These are phyloP conservation scores for Retiboletus flavoniger DNA, from an alignment of 1,284 basidiomycete species.

Conservation along the genomic window DNA sequence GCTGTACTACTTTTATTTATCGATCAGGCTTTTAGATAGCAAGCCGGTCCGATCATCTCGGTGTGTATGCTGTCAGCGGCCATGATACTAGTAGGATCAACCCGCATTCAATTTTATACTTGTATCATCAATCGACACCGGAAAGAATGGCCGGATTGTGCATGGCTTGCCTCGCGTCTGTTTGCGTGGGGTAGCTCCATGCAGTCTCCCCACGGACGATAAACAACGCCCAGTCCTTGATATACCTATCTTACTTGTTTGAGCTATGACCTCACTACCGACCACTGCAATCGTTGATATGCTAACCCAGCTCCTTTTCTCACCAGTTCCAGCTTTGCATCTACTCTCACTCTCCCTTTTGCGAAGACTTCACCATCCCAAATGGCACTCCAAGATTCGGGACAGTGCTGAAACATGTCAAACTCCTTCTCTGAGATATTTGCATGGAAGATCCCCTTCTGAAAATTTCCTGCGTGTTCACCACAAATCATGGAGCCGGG, in stretches of 20 bases:
- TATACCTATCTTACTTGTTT: not conserved
- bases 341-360: slow-evolving; percentile 29
- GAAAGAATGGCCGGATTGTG: no score
- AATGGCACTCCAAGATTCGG: slow-evolving; percentile 30
- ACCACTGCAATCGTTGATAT: slow-evolving; percentile 19
- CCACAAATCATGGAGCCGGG: slow-evolving; percentile 36
- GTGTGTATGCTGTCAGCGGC: no score
- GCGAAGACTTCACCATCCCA: slow-evolving; percentile 35
- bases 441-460: not conserved
- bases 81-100: no score
- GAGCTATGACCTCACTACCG: slow-evolving; percentile 27
- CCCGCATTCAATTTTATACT: no score
- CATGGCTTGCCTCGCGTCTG: no score
- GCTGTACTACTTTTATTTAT: not conserved
- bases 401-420: slow-evolving; percentile 31
- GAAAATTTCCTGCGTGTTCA: slow-evolving; percentile 14
- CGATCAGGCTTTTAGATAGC: not conserved
- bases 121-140: no score
- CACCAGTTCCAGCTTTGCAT: slow-evolving; percentile 3
- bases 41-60: not conserved
- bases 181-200: no score
- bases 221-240: no score
- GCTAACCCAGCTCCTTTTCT: not conserved
- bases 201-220: no score
- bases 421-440: not conserved